phyloP scores from a whole-genome alignment of 805 yeast genomes.

The Saitoella complicata region DNA sequence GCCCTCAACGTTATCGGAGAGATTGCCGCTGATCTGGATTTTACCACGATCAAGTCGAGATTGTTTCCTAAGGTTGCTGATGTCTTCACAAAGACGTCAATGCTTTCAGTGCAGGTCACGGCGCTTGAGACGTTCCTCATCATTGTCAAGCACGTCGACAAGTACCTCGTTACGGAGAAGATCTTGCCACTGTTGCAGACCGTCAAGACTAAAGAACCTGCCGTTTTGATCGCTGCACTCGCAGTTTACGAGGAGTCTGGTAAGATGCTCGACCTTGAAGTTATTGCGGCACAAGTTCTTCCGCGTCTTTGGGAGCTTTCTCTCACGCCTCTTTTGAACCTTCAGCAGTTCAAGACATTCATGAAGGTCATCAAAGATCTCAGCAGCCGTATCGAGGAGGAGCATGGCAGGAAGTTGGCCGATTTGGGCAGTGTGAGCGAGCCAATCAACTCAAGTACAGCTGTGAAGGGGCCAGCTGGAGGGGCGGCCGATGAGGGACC shows the following conservation, averaged over 20 bases:
- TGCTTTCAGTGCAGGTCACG: conserved; percentile 48
- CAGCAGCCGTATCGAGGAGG: neutral
- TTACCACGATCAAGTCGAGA: conserved; percentile 53
- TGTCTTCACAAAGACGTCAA: conserved; percentile 70
- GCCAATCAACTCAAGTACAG: no score
- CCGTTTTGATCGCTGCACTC: conserved; percentile 38
- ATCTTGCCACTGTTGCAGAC: conserved; percentile 62
- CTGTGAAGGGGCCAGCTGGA: no score
- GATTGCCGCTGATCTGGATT: conserved; percentile 37
- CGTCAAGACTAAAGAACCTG: conserved; percentile 61
- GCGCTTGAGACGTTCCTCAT: neutral
- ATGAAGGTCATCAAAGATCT: conserved; percentile 20
- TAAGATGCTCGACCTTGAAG: conserved; percentile 31
- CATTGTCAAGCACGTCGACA: neutral
- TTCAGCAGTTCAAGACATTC: conserved; percentile 27
- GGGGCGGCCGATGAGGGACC: no score
- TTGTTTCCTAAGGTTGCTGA: conserved; percentile 58
- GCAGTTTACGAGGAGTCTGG: conserved; percentile 24
- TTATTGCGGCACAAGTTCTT: conserved; percentile 35
- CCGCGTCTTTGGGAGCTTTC: conserved; percentile 39
- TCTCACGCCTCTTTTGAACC: conserved; percentile 29
- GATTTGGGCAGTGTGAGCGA: conserved; percentile 15
- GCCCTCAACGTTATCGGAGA: conserved; percentile 30
- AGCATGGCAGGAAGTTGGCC: neutral
- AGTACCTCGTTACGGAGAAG: neutral